A percentile compares a stretch with the other conserved stretches of the same genome.
Evolutionary conservation across 1,139 yeast genomes (phyloP).

Genomic region (Candida neerlandica): DNA sequence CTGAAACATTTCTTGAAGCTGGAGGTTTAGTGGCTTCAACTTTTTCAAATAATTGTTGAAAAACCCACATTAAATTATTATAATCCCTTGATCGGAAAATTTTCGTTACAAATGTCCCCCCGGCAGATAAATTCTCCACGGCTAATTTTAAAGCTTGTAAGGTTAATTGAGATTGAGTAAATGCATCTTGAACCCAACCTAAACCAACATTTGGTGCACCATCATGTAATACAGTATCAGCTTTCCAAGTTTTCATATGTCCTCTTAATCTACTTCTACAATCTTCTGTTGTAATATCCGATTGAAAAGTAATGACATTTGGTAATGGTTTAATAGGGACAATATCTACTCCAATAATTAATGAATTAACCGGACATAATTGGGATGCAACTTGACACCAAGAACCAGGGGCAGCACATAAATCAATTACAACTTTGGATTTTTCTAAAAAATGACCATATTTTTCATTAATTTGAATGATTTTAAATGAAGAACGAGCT

Average conservation of each 20-base stretch:
- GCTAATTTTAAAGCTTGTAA: slow-evolving; percentile 92
- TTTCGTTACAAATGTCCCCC: slow-evolving; percentile 97
- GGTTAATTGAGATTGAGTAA: slow-evolving; percentile 94
- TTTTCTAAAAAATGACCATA: slow-evolving; percentile 93
- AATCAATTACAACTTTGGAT: slow-evolving; percentile 95
- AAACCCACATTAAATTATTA: slow-evolving; percentile 95
- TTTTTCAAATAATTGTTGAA: slow-evolving; percentile 90
- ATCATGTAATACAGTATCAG: slow-evolving; percentile 96
- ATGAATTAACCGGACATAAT: slow-evolving; percentile 86
- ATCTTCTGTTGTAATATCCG: slow-evolving; percentile 97
- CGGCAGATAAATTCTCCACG: slow-evolving; percentile 86
- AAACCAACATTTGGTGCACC: slow-evolving; percentile 99
- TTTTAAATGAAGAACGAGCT: slow-evolving; percentile 97
- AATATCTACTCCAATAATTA: slow-evolving; percentile 96
- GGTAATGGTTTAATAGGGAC: slow-evolving; percentile 96
- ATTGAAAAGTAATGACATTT: slow-evolving; percentile 89
- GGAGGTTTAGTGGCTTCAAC: slow-evolving; percentile 99
- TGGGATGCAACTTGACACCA: slow-evolving; percentile 99
- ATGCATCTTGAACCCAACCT: slow-evolving; percentile 99
- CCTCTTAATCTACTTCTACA: slow-evolving; percentile 93
- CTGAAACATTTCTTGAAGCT: slow-evolving; percentile 97
- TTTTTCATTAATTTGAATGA: slow-evolving; percentile 93
- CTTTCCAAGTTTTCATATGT: slow-evolving; percentile 98
- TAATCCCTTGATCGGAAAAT: slow-evolving; percentile 97
- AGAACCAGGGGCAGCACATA: slow-evolving; percentile 99